Evolutionary conservation across 805 yeast species (phyloP).

Genomic region (Millerozyma acaciae): DNA sequence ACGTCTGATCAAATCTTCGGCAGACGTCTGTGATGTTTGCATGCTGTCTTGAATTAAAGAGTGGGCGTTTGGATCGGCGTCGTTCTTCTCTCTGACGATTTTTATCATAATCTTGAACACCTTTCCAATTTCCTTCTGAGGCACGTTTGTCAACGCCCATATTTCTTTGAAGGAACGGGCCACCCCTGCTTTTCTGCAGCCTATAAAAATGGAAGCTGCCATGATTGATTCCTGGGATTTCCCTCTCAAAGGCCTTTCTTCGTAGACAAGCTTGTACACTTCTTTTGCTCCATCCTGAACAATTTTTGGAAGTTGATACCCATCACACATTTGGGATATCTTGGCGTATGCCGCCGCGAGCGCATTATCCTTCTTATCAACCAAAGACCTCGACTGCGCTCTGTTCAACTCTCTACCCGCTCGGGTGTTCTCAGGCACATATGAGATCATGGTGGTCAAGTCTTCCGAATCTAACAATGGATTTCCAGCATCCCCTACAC

Average conservation of each 20-base stretch:
- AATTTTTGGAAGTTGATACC: constrained; percentile 87
- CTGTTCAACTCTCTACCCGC: constrained; percentile 86
- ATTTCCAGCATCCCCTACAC: constrained; percentile 97
- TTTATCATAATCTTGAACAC: constrained; percentile 78
- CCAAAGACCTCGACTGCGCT: constrained; percentile 81
- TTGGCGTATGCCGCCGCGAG: constrained; percentile 84
- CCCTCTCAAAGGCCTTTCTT: constrained; percentile 80
- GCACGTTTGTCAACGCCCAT: constrained; percentile 91
- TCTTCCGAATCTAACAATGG: constrained; percentile 89
- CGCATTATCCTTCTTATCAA: constrained; percentile 84
- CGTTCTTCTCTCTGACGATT: constrained; percentile 54
- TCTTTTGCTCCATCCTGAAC: constrained; percentile 98
- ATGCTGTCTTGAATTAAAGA: constrained; percentile 45
- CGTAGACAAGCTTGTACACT: constrained; percentile 87
- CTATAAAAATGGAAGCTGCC: constrained; percentile 94
- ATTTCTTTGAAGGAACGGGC: constrained; percentile 95
- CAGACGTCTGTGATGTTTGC: constrained; percentile 79
- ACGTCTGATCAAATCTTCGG: constrained; percentile 92
- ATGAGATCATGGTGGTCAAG: constrained; percentile 86
- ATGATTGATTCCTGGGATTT: constrained; percentile 89
- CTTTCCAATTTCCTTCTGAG: constrained; percentile 90
- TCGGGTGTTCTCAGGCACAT: constrained; percentile 78
- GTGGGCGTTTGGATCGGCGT: constrained; percentile 40
- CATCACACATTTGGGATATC: constrained; percentile 95
- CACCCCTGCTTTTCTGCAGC: constrained; percentile 90